A percentile compares a stretch with the other conserved stretches of the same genome.
Evolutionary conservation across 2,329 filamentous ascomycete genomes (phyloP).

Genomic region (Microsporum ferrugineum): DNA sequence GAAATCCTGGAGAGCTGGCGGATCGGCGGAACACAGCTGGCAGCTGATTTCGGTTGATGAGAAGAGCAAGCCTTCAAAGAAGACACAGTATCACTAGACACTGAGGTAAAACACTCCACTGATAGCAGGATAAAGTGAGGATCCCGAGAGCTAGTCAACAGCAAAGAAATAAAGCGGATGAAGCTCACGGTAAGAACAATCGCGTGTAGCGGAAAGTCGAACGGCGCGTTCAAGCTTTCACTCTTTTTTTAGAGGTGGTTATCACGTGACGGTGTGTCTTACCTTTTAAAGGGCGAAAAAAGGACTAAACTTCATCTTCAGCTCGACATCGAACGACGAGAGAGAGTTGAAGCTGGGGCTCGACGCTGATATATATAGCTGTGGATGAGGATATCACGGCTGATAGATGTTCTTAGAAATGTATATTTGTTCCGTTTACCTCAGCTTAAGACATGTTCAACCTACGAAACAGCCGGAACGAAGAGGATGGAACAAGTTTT

Average conservation of each 20-base stretch:
- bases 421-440: background rate
- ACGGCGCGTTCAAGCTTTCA: background rate
- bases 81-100: too few species aligned
- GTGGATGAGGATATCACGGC: background rate
- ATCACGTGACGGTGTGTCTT: background rate
- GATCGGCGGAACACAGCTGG: background rate
- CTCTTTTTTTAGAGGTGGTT: background rate
- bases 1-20: background rate
- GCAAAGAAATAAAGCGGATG: background rate
- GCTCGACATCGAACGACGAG: background rate
- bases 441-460: background rate
- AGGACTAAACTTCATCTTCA: background rate
- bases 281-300: background rate
- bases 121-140: background rate
- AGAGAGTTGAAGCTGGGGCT: background rate
- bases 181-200: background rate
- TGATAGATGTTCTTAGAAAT: background rate
- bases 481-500: background rate
- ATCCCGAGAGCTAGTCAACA: background rate
- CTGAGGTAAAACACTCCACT: background rate
- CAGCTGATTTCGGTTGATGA: background rate
- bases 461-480: background rate
- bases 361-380: background rate
- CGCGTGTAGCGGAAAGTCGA: background rate
- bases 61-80: too few species aligned